Base-by-base conservation (phyloP, 2,329 filamentous ascomycete genomes). In the Exophiala phaeomuriformis region DNA sequence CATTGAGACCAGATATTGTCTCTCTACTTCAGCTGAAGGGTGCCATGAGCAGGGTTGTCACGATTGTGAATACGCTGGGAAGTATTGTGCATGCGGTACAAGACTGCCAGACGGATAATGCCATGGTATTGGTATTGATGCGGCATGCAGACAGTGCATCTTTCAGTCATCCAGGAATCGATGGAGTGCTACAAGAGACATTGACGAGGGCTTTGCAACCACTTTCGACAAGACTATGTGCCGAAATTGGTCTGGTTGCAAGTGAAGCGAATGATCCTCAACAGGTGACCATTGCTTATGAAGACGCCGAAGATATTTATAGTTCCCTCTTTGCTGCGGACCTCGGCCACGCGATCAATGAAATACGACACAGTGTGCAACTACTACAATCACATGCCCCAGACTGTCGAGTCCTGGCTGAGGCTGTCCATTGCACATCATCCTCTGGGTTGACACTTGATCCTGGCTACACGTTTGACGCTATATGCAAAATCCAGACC, bases 11-110 rank as follows among this genome's bases (percentile, higher is more conserved):
- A 29, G 29, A 40, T 5, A 36, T 56, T 2, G 5, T 28, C 33
- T 57, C 57, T 4, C n/a, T 59, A 27, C 33, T 59, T 2, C 57
- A 57, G 39, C 9, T 59, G 29, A 54, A 48, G 27, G 28, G 35
- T 28, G 46, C 45, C 5, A 44, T 57, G 28, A 9, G 9, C 8
- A 55, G 52, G 19, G 42, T 53, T 29, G 42, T 12, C 29, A 8
- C 32, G 1, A 12, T 59, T 8, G 12, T 57, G 8, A 35, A 43
- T 3, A 12, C 42, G 12, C 33, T 59, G 45, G 42, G 35, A 30
- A 37, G 48, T 35, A 50, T 41, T 48, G 10, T 33, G 29, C 49
- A 44, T 30, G 28, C 37, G 8, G 12, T 45, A 10, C 41, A 51
- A 10, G 2, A 12, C 4, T 41, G 49, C 29, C 41, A 30, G 12